Conservation (phyloP, 2,329 filamentous ascomycete species). For the Aspergillus alliaceus region DNA sequence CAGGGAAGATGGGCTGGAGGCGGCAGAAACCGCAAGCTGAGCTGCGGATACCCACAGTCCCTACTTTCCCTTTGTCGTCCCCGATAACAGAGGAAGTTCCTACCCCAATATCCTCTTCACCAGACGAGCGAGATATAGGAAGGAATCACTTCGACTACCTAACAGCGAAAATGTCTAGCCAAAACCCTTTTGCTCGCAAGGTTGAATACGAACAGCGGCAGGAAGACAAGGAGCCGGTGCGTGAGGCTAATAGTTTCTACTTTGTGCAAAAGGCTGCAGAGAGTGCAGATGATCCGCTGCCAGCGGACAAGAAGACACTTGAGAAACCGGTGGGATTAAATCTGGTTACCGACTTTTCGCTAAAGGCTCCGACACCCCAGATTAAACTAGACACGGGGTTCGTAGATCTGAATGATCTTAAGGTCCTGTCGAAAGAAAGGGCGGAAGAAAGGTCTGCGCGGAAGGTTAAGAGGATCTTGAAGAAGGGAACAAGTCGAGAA, state of each 20-base stretch:
- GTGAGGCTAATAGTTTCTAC: background rate
- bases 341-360: constrained; percentile 43
- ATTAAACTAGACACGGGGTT: constrained; percentile 22
- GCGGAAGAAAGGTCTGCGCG: constrained; percentile 32
- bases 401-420: constrained; percentile 40
- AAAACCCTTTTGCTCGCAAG: constrained; percentile 15
- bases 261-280: background rate
- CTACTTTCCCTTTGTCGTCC: constrained; percentile 44
- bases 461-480: constrained; percentile 21
- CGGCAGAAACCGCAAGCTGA: constrained; percentile 25
- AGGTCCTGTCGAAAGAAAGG: constrained; percentile 32
- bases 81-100: constrained; percentile 44
- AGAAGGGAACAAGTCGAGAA: constrained; percentile 20
- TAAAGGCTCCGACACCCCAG: constrained; percentile 13
- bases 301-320: constrained; percentile 19
- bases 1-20: constrained; percentile 22
- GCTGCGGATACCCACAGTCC: constrained; percentile 31
- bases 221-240: background rate
- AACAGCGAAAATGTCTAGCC: constrained; percentile 21
- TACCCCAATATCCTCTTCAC: constrained; percentile 37
- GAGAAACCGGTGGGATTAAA: constrained; percentile 41
- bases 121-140: constrained; percentile 28
- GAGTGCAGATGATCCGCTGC: background rate
- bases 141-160: constrained; percentile 34
- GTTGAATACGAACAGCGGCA: background rate